These are phyloP conservation scores for Microsporum audouinii DNA, from an alignment of 2,329 filamentous ascomycete genomes.

Conservation along the genomic window DNA sequence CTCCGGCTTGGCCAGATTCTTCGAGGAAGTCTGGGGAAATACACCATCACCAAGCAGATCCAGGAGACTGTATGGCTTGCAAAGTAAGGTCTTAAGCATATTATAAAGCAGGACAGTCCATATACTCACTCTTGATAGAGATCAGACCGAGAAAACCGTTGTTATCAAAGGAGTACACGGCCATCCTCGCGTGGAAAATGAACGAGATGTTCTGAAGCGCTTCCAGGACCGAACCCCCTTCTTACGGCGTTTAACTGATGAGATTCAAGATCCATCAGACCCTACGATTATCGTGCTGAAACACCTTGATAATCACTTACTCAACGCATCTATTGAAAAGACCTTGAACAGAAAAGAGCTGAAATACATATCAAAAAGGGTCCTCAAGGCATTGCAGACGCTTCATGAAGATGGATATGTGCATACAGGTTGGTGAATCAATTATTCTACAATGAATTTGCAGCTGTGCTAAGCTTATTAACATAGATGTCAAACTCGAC, in stretches of 20 bases:
- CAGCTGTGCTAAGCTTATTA: not conserved
- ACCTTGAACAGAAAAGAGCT: constrained; percentile 13
- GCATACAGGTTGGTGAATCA: constrained; percentile 13
- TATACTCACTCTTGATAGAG: not conserved
- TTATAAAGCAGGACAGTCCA: not conserved
- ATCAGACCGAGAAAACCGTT: constrained; percentile 12
- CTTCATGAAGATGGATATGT: constrained; percentile 16
- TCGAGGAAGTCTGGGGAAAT: constrained; percentile 3
- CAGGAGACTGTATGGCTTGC: constrained; percentile 10
- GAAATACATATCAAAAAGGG: constrained; percentile 14
- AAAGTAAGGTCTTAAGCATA: constrained; percentile 4
- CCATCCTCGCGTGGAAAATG: constrained; percentile 19
- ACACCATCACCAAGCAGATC: constrained; percentile 10
- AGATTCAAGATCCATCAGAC: constrained; percentile 14
- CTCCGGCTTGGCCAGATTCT: constrained; percentile 7
- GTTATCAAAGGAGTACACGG: constrained; percentile 19
- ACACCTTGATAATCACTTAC: constrained; percentile 11
- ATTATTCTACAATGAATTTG: not conserved
- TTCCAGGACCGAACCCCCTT: constrained; percentile 18
- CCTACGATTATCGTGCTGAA: constrained; percentile 15
- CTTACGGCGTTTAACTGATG: constrained; percentile 19
- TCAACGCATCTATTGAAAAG: constrained; percentile 5
- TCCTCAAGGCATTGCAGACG: constrained; percentile 13
- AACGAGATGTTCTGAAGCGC: constrained; percentile 19
- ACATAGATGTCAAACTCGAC: constrained; percentile 15